Base-by-base conservation (phyloP, 2,329 filamentous ascomycete species). In the Aurifilum marmelostoma region DNA sequence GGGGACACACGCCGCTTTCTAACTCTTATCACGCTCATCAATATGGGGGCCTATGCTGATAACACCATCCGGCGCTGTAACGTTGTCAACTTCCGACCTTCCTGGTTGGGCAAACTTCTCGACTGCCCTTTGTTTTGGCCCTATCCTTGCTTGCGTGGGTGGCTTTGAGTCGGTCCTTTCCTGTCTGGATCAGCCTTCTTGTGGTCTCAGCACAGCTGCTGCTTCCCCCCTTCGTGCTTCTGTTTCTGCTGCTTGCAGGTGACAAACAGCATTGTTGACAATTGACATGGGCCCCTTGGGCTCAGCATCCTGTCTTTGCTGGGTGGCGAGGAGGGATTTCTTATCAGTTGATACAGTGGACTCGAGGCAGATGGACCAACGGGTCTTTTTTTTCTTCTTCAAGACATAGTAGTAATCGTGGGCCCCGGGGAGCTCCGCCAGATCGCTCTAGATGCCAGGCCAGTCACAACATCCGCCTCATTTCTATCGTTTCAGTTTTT, bases 31-130 rank as follows among this genome's bases (percentile, higher is more conserved):
- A 50, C 24, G 24, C 21, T 18, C 39, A 43, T 63, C 41, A 21
- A 39, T 47, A 32, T 54, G 43, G 32, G 56, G 56, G 18, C 9
- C n/a, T 5, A n/a, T 37, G 41, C n/a, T 67, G 66, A 67, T 64
- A 67, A 67, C 60, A 50, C 60, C 34, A 67, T 67, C 27, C 34
- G 47, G 27, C 14, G 54, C 59, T 67, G 66, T 63, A 67, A 67
- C 60, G 66, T 67, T 59, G 16, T 50, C 47, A 63, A 47, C 9
- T 34, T 63, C 52, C 61, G 66, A 67, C 66, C 60, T 67, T 59
- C 66, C 66, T 59, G 18, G 21, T 63, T 67, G 14, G 60, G 66
- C 39, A 18, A 43, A 12, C 18, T 39, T 39, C 43, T 64, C 50
- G 27, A 29, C 11, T 12, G n/a, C 50, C 41, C 21, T 52, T 62